A percentile compares a stretch with the other conserved stretches of the same genome.
Conservation (phyloP, 352 stramenopile genomes). For the Elongisporangium senticosum region DNA sequence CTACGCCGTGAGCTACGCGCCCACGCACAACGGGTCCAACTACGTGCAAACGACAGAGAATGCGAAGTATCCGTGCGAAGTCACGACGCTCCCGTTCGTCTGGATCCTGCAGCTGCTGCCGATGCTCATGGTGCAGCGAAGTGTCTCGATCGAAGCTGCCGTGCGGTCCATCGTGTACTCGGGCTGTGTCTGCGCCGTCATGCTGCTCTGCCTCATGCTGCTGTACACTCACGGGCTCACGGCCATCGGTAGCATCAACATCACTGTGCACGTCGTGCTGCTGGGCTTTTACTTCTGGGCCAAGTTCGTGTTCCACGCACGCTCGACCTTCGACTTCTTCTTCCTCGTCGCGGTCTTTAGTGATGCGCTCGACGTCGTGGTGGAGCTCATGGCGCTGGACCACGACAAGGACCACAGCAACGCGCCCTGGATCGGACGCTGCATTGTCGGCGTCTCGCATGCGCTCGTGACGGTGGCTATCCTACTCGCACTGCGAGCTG, state of each 20-base stretch:
- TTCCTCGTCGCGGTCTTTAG: slow-evolving; percentile 57
- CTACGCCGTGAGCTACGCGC: slow-evolving; percentile 45
- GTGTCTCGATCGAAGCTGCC: slow-evolving; percentile 70
- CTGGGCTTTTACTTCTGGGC: slow-evolving; percentile 73
- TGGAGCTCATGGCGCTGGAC: slow-evolving; percentile 41
- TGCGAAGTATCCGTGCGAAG: slow-evolving; percentile 44
- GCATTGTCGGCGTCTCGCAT: slow-evolving; percentile 48
- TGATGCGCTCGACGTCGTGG: slow-evolving; percentile 34
- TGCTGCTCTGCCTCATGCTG: slow-evolving; percentile 56
- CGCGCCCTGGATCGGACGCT: slow-evolving; percentile 32
- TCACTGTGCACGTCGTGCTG: slow-evolving; percentile 47
- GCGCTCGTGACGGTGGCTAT: slow-evolving; percentile 63
- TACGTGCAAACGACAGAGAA: slow-evolving; percentile 1
- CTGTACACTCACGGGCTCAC: slow-evolving; percentile 43
- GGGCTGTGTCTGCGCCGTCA: slow-evolving; percentile 41
- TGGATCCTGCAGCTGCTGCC: slow-evolving; percentile 78
- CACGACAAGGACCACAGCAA: slow-evolving; percentile 16
- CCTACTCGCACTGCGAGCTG: slow-evolving; percentile 66
- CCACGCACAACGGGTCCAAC: background rate
- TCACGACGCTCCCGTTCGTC: slow-evolving; percentile 47
- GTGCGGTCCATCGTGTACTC: slow-evolving; percentile 68
- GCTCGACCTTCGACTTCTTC: slow-evolving; percentile 81
- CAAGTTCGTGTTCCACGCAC: slow-evolving; percentile 74
- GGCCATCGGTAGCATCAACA: slow-evolving; percentile 44
- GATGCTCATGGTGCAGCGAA: slow-evolving; percentile 84